phyloP scores from a whole-genome alignment of 495 filamentous ascomycete genomes.

The Aspergillus indologenus region DNA sequence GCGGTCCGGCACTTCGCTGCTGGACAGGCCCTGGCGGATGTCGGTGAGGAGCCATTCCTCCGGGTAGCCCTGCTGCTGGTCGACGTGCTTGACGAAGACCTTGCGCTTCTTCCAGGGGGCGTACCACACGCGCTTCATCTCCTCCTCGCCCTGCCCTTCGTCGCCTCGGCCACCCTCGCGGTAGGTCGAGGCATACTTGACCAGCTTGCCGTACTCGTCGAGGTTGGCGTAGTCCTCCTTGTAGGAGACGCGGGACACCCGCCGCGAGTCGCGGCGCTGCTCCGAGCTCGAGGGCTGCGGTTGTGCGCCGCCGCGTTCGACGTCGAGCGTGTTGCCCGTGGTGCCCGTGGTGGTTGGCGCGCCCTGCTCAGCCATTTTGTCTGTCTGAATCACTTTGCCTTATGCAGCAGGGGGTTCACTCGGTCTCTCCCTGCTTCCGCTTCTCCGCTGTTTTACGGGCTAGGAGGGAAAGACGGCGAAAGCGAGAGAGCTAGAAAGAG shows the following conservation, averaged over 20 bases:
- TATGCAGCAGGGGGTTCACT: conserved; percentile 7
- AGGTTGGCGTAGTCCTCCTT: conserved; percentile 37
- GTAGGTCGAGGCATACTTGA: conserved; percentile 63
- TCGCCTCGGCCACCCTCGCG: conserved; percentile 43
- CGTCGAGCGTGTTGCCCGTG: conserved; percentile 16
- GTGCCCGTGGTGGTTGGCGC: too few species aligned
- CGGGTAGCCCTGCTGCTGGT: conserved; percentile 43
- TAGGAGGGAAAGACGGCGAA: neutral
- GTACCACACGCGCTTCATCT: conserved; percentile 46
- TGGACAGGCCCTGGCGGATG: conserved; percentile 58
- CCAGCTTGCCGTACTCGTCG: conserved; percentile 56
- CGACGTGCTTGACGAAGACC: conserved; percentile 45
- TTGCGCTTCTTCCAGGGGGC: conserved; percentile 55
- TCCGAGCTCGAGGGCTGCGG: conserved; percentile 4
- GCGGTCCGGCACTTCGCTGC: conserved; percentile 52
- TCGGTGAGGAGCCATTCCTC: conserved; percentile 72
- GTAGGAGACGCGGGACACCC: conserved; percentile 40
- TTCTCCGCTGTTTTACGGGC: neutral
- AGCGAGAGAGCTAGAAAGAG: neutral
- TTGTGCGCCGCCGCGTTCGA: conserved; percentile 20
- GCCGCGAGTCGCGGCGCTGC: conserved; percentile 22
- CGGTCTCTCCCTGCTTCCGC: conserved; percentile 2
- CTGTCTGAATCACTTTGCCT: conserved; percentile 12
- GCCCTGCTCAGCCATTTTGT: conserved; percentile 24
- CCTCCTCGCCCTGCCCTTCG: conserved; percentile 23